Evolutionary conservation across 164 flowering plant genomes (phyloP), one percentile per base, ranked within the genome.

Genomic region (Cinnamomum chago): DNA sequence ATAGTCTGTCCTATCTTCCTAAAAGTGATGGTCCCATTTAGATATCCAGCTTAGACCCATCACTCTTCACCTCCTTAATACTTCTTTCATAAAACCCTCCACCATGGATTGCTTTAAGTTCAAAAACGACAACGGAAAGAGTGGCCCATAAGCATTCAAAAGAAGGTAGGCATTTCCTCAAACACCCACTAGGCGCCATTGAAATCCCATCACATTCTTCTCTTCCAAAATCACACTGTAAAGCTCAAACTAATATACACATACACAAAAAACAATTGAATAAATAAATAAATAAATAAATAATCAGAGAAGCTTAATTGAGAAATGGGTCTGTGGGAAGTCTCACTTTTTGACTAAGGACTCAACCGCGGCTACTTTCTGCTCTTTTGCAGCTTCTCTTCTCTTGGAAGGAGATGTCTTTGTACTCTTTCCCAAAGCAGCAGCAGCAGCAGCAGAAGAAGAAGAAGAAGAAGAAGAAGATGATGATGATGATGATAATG

Each of bases 271-370:
- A 35, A 35, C 0, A 35, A 35, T 30, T 30, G 33, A 30, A 3
- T 0, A 35, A 6, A 35, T 5, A 35, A 30, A 3, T 0, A 35
- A 6, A 35, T 5, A 35, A 35, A 35, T 5, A 35, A 7, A 35
- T 5, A 35, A 35, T 35, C 10, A 35, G 47, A 35, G 47, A 64
- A 10, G 15, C 30, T 13, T 10, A 64, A 22, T 24, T 1, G 14
- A 64, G 71, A 47, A 75, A 70, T 69, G 68, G 68, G 50, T 40
- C 13, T 62, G 18, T 13, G 47, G 28, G 30, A 77, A 1, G 68
- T n/a, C 72, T 72, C 51, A 77, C 79, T 73, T 73, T 51, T 72
- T 65, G 14, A 75, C 73, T 5, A 60, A 23, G 25, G 79, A 68
- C 62, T 68, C 65, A 4, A 62, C 69, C 13, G 65, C 76, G 14